A percentile compares a stretch with the other conserved stretches of the same genome.
Evolutionary conservation across 2,329 filamentous ascomycete genomes (phyloP).

Genomic region (Botrytis pseudocinerea): DNA sequence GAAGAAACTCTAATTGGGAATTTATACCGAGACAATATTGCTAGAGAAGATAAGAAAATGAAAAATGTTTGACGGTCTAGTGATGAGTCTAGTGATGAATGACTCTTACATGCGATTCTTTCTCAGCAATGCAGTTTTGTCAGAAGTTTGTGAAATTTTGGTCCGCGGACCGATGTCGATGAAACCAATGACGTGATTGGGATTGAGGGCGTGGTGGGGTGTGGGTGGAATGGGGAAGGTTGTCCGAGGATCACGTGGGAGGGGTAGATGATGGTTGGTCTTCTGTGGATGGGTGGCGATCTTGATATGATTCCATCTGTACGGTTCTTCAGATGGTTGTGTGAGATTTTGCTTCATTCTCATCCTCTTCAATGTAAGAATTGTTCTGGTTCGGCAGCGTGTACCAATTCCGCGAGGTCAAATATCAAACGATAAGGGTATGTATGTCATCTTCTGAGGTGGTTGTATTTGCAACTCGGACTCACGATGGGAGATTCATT

Average conservation of each 20-base stretch:
- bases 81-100: not conserved
- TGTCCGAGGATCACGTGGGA: slow-evolving; percentile 3
- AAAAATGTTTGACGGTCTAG: not conserved
- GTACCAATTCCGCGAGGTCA: not conserved
- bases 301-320: not conserved
- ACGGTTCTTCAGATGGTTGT: not conserved
- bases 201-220: slow-evolving; percentile 11
- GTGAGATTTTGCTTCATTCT: not conserved
- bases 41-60: no score
- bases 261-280: not conserved
- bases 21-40: not conserved
- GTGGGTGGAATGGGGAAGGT: not conserved
- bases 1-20: not conserved
- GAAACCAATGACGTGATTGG: not conserved
- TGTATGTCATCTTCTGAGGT: not conserved
- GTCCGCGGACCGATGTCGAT: not conserved
- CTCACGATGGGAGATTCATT: not conserved
- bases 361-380: not conserved
- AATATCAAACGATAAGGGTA: not conserved
- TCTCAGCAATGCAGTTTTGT: not conserved
- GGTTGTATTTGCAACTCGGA: not conserved
- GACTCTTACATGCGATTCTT: slow-evolving; percentile 2
- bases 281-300: not conserved
- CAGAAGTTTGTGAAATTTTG: slow-evolving; percentile 7
- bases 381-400: not conserved